Base-by-base conservation (phyloP, 2,329 filamentous ascomycete genomes). In the Aspergillus tubingensis region DNA sequence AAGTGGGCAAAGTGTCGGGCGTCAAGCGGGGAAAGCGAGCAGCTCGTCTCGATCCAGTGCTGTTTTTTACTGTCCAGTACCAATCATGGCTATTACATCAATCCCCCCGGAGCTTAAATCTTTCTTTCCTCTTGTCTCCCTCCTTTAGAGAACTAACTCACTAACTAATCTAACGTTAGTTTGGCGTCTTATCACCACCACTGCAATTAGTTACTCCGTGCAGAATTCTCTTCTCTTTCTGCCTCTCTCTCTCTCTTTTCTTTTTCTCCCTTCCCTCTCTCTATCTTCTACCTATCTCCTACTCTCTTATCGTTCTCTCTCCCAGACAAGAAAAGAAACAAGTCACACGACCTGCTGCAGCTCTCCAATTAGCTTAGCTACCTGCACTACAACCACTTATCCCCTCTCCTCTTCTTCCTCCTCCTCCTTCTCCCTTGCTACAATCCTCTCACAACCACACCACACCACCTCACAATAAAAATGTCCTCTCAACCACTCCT, bases 401-500 rank as follows among this genome's bases (percentile, higher is more conserved):
- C 44, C 19, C 11, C 23, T 27, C 23, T 11, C 21, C 21, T 11
- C 21, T 5, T 30, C 27, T 5, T 44, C 41, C 41, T 44, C 39
- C 11, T 21, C 17, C 21, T 21, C 17, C 41, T 19, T 21, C 39
- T 43, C 39, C 39, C 39, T 21, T 44, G 15, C 57, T 39, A 27
- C 57, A 23, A 27, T 49, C 21, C n/a, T 13, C 19, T 30, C 21
- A 49, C 11, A 36, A 36, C 11, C 38, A 30, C 17, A 15, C 23
- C 17, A 19, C 6, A 19, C 25, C 27, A 30, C 21, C n/a, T 36
- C 15, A 41, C 23, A 19, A 6, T 47, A 15, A 47, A 25, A 73
- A 98, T 99, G 95, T 99, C 95, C 66, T 92, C 89, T 76, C 94
- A 97, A 81, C 95, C 95, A 73, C 91, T 99, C 61, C 91, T 99